Evolutionary conservation across 179 eudicot genomes (phyloP), one percentile per base, ranked within the genome.

Genomic region (Silene vulgaris): DNA sequence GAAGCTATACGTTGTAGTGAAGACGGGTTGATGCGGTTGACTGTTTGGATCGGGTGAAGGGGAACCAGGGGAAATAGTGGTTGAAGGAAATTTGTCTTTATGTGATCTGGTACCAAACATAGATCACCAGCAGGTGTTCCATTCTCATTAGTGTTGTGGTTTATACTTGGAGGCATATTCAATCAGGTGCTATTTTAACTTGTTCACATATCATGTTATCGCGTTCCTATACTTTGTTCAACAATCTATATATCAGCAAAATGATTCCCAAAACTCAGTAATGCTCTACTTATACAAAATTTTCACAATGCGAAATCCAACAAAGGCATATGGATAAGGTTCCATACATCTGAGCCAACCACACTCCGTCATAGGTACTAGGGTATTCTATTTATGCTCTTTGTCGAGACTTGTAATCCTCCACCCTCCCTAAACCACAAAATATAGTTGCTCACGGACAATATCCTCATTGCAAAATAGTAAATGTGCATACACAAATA

Each of bases 391-490:
- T 37, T 37, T 37, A 37, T 37, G 45, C 45, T 37, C 45, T 37
- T 5, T 37, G 8, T 37, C 45, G 45, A 37, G 45, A 37, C 9
- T 50, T 50, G 57, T 50, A 50, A 50, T 50, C 40, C 37, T 29
- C n/a, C n/a, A 23, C 1, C 68, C 68, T 28, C 68, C 68, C 37
- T 12, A 28, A 23, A 64, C 68, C 35, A 64, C 68, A 28, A 64
- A 19, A 64, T 11, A 26, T 59, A 1, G 63, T 8, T 3, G 35
- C 13, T 64, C 68, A 28, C 68, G 26, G 26, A 64, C 35, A 11
- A 12, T 13, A 64, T 16, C 16, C 37, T 64, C 16, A 20, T 8
- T 62, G 13, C 35, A 64, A 64, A 64, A 64, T 64, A 23, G 68
- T 26, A 1, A 64, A n/a, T n/a, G 29, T 65, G 43, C 43, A 14